phyloP scores from a whole-genome alignment of 2,329 filamentous ascomycete genomes.

The Cadophora luteo-olivacea region DNA sequence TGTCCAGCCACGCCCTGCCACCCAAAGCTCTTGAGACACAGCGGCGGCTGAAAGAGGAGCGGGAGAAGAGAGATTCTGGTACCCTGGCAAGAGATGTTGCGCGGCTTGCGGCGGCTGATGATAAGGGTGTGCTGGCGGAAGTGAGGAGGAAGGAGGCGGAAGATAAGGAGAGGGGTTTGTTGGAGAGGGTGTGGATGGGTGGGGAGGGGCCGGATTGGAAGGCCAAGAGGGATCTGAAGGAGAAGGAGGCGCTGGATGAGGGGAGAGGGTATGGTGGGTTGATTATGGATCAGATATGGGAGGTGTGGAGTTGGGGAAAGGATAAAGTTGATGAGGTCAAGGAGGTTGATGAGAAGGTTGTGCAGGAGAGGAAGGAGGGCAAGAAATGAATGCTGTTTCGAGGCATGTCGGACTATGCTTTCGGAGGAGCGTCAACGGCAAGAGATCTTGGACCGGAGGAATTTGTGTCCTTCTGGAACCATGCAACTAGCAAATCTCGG shows the following conservation, averaged over 20 bases:
- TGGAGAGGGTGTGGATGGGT: constrained; percentile 65
- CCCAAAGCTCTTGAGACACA: constrained; percentile 39
- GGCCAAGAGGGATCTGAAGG: constrained; percentile 43
- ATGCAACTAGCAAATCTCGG: background rate
- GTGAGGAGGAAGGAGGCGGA: constrained; percentile 26
- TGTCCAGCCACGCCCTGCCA: constrained; percentile 25
- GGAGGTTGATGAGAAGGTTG: constrained; percentile 39
- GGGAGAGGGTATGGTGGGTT: constrained; percentile 50
- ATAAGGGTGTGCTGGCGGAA: constrained; percentile 19
- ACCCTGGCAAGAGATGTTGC: background rate
- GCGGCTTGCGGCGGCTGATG: background rate
- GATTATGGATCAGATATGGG: constrained; percentile 54
- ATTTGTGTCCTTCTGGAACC: background rate
- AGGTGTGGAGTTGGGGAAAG: constrained; percentile 54
- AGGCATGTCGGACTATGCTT: background rate
- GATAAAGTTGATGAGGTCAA: constrained; percentile 44
- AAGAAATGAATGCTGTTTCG: constrained; percentile 23
- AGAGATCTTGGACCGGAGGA: background rate
- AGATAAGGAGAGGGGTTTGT: constrained; percentile 39
- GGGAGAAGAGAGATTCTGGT: constrained; percentile 27
- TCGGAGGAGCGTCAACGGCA: background rate
- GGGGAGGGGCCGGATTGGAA: constrained; percentile 52
- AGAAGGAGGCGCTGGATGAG: constrained; percentile 44
- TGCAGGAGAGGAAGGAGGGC: constrained; percentile 28
- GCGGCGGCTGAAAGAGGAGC: constrained; percentile 35